phyloP scores from a whole-genome alignment of 2,329 filamentous ascomycete species.

The Aspergillus vadensis region DNA sequence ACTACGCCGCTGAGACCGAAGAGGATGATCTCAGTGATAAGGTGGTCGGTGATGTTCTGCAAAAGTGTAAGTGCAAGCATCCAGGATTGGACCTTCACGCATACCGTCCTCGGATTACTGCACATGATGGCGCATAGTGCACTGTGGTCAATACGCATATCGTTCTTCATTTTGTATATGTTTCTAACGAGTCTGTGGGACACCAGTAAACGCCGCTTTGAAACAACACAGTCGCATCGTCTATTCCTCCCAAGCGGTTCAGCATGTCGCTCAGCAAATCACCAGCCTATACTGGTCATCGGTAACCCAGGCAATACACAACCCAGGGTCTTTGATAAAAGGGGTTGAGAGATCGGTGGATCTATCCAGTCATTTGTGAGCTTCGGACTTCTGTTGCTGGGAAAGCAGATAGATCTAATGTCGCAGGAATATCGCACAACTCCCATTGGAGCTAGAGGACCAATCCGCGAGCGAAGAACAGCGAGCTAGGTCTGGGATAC shows the following conservation, averaged over 20 bases:
- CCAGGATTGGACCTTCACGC: neutral
- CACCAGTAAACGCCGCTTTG: slow-evolving; percentile 52
- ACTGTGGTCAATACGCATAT: neutral
- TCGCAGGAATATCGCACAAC: slow-evolving; percentile 41
- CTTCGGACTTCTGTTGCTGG: neutral
- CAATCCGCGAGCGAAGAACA: slow-evolving; percentile 35
- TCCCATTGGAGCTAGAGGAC: slow-evolving; percentile 40
- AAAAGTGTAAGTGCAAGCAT: slow-evolving; percentile 47
- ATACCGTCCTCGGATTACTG: neutral
- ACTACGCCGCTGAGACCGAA: slow-evolving; percentile 43
- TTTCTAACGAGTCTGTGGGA: neutral
- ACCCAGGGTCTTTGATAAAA: slow-evolving; percentile 24
- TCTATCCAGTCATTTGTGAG: slow-evolving; percentile 42
- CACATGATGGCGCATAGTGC: neutral
- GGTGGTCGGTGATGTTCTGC: slow-evolving; percentile 52
- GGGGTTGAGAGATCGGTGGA: slow-evolving; percentile 43
- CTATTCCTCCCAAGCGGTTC: slow-evolving; percentile 57
- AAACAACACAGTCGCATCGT: slow-evolving; percentile 56
- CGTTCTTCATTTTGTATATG: neutral
- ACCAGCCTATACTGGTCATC: slow-evolving; percentile 58
- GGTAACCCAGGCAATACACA: slow-evolving; percentile 40
- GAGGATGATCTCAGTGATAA: slow-evolving; percentile 52
- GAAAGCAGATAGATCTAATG: neutral
- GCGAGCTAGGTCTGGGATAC: slow-evolving; percentile 33
- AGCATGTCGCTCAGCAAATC: slow-evolving; percentile 59